Conservation (phyloP, 2,329 filamentous ascomycete species). For the Cladosporium sp. region DNA sequence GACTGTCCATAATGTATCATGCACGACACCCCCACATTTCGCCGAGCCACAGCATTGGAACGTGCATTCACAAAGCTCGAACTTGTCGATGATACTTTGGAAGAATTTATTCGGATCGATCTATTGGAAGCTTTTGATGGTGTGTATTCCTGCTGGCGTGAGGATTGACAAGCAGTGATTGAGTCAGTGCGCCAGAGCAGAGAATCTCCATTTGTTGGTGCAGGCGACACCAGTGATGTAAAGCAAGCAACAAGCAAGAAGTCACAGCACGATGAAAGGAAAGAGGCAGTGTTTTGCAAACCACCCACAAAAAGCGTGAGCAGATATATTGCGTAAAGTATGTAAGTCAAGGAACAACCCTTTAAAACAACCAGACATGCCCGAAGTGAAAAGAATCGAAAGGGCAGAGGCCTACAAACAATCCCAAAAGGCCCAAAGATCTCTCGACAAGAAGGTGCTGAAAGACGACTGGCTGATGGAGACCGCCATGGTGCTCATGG, state of each 20-base stretch:
- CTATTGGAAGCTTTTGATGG: neutral
- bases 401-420: constrained; percentile 13
- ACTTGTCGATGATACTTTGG: neutral
- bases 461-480: constrained; percentile 2
- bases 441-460: neutral
- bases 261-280: neutral
- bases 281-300: constrained; percentile 8
- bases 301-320: neutral
- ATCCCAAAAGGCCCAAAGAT: constrained; percentile 13
- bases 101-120: neutral
- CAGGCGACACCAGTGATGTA: neutral
- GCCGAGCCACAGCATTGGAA: neutral
- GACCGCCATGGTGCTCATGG: neutral
- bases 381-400: constrained; percentile 11
- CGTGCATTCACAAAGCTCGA: neutral
- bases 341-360: constrained; percentile 14
- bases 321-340: constrained; percentile 15
- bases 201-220: neutral
- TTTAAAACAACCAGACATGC: constrained; percentile 15
- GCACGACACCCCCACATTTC: neutral
- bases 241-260: neutral
- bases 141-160: neutral
- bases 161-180: neutral
- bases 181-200: neutral
- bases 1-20: neutral